Evolutionary conservation across 352 stramenopile genomes (phyloP).

Genomic region (Globisporangium emineosum): DNA sequence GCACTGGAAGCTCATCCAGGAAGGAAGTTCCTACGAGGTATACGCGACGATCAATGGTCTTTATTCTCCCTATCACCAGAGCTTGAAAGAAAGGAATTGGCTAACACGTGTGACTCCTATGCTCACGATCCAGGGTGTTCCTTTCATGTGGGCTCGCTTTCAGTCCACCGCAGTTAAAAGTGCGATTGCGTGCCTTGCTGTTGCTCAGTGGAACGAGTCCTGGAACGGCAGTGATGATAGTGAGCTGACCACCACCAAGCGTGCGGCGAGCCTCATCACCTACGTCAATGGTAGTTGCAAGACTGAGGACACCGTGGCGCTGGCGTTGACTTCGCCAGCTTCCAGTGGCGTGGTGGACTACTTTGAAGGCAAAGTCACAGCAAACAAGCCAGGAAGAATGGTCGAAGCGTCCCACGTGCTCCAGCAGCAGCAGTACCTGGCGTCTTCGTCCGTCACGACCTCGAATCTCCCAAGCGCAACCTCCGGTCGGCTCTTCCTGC

Average conservation of each 20-base stretch:
- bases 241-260: neutral
- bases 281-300: conserved; percentile 15
- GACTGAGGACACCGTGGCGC: conserved; percentile 26
- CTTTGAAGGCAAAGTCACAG: conserved; percentile 20
- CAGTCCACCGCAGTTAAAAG: conserved; percentile 5
- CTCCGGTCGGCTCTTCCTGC: conserved; percentile 29
- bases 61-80: no score
- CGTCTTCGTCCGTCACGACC: conserved; percentile 8
- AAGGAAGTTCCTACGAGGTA: conserved; percentile 17
- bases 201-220: conserved; percentile 26
- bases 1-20: conserved; percentile 17
- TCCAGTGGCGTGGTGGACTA: conserved; percentile 11
- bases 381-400: conserved; percentile 17
- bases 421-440: conserved; percentile 15
- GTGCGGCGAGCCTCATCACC: neutral
- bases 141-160: conserved; percentile 32
- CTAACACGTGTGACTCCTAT: neutral
- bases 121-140: conserved; percentile 7
- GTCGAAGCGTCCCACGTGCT: conserved; percentile 14
- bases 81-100: no score
- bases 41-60: no score
- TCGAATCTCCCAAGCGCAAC: conserved; percentile 10
- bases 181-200: conserved; percentile 22
- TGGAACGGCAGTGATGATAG: conserved; percentile 12
- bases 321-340: conserved; percentile 26